Base-by-base conservation (phyloP, 192 early-diverging fungal genomes). In the Gorgonomyces haynaldii region DNA sequence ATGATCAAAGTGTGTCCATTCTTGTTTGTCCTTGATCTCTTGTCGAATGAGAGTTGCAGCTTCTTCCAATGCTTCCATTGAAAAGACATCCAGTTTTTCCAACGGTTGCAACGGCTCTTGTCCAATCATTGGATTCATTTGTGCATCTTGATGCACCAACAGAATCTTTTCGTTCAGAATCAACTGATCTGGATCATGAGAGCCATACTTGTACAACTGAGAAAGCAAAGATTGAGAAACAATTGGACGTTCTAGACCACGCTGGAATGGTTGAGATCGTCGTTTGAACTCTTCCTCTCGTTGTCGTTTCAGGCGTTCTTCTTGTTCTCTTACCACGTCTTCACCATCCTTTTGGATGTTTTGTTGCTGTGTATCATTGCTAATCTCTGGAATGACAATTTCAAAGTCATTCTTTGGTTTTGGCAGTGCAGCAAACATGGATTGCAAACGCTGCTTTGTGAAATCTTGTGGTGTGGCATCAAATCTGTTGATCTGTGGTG, bases 371-470 rank as follows among this genome's bases (percentile, higher is more conserved):
- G 39, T 34, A 26, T 48, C 16, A 4, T 69, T 62, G 8, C 45
- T 53, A 16, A 66, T 56, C 24, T 88, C 83, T 1, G 91, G 94
- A 40, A 93, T 59, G 8, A 86, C 79, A 45, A 98, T 79, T 45
- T 91, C 85, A 61, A 92, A 91, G 50, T 93, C 87, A 58, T 95
- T 96, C 36, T 83, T 84, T 31, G 95, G 95, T 46, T 73, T 68
- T 1, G 95, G 95, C 12, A 98, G 62, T 20, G 62, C 45, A 2
- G 66, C 66, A 19, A 95, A 79, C 25, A 82, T 72, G 39, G 67
- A 71, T 21, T 75, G 55, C 7, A 98, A 70, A 42, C 82, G 79
- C 51, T 85, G 79, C 12, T 79, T 81, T 20, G 86, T 52, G 8
- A 73, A 60, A 16, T 53, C 51, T 45, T 82, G 75, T 17, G 88